phyloP scores from a whole-genome alignment of 305 asterid genomes.

The Solanum aculeatissimum region DNA sequence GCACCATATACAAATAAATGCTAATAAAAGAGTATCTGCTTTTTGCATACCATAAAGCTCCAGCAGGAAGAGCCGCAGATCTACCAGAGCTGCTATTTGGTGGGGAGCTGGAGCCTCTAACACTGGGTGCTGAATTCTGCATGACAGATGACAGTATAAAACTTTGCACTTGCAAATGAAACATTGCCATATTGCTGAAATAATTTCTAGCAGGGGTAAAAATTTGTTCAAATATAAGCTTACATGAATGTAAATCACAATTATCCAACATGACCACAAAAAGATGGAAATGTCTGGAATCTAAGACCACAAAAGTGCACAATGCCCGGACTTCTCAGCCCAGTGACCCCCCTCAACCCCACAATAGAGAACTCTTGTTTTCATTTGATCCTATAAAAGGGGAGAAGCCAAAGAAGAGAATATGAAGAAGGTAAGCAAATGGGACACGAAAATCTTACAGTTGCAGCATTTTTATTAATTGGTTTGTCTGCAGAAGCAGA shows the following conservation, averaged over 20 bases:
- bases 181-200: background rate
- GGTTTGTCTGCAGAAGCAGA: conserved; percentile 44
- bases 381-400: background rate
- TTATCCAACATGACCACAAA: background rate
- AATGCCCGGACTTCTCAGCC: background rate
- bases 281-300: background rate
- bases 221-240: background rate
- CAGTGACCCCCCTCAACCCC: background rate
- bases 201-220: background rate
- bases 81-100: conserved; percentile 85
- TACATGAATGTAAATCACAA: background rate
- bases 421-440: conserved; percentile 3
- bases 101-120: conserved; percentile 69
- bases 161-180: background rate
- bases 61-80: conserved; percentile 86
- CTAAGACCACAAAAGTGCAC: background rate
- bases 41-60: conserved; percentile 72
- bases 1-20: background rate
- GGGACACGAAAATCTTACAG: conserved; percentile 38
- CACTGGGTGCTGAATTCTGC: conserved; percentile 39
- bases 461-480: conserved; percentile 34
- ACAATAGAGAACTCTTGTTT: background rate
- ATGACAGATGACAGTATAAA: background rate
- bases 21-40: background rate
- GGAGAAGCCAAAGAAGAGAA: background rate